Conservation (phyloP, 2,329 filamentous ascomycete genomes). For the Xylaria sp. region DNA sequence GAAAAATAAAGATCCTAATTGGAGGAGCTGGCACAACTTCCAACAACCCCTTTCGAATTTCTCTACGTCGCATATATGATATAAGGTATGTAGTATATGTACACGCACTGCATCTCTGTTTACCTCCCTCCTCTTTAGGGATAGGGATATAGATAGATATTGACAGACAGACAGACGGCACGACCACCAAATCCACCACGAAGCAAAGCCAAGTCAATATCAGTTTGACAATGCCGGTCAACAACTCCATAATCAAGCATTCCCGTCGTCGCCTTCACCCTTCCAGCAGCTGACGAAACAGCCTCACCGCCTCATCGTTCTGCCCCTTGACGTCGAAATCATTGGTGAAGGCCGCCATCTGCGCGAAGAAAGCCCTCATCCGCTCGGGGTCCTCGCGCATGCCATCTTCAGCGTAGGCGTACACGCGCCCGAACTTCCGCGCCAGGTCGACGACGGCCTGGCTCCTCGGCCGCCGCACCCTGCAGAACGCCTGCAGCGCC, state of each 20-base stretch:
- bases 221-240: background rate
- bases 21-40: constrained; percentile 10
- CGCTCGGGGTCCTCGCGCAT: constrained; percentile 48
- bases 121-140: background rate
- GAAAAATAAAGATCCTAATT: background rate
- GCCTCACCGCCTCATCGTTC: constrained; percentile 43
- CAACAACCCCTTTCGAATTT: constrained; percentile 8
- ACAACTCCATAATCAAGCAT: background rate
- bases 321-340: constrained; percentile 48
- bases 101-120: background rate
- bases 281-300: constrained; percentile 28
- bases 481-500: constrained; percentile 48
- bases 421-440: constrained; percentile 47
- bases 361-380: constrained; percentile 46
- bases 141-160: background rate
- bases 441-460: constrained; percentile 49
- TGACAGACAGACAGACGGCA: background rate
- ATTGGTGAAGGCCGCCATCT: constrained; percentile 48
- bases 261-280: background rate
- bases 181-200: background rate
- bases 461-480: constrained; percentile 46
- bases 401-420: constrained; percentile 45
- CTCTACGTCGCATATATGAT: constrained; percentile 2
- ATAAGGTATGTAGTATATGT: background rate
- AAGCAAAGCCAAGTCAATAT: background rate